Base-by-base conservation (phyloP, 78 protist species). In the Polysphondylium violaceum region DNA sequence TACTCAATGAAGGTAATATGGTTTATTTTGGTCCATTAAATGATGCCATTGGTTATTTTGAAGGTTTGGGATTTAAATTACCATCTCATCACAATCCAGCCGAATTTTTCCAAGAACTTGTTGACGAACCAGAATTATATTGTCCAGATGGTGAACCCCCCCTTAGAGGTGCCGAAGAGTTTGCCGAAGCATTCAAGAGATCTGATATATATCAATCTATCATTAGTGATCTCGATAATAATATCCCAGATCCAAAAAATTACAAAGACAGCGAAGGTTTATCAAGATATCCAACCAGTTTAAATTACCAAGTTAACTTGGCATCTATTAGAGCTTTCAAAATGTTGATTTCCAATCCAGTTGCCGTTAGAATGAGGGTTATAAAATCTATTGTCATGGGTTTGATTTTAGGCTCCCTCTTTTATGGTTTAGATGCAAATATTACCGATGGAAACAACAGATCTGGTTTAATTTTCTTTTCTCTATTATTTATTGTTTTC, bases 11-110 rank as follows among this genome's bases (percentile, higher is more conserved):
- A 36, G 93, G 93, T 38, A 67, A 87, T 8, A 76, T 76, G 73
- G 86, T 64, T 2, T 87, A 87, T 60, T 87, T 72, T 59, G 93
- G 93, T 21, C 93, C 93, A 55, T 67, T 67, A 60, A 23, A 14
- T 23, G 64, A 40, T 31, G 93, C 86, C 16, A 87, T 87, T 36
- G 43, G 27, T 0, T 77, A 87, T 47, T 87, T 87, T 69, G 87
- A 68, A 58, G 38, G 41, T 16, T 51, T 87, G 23, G 93, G 93
- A 40, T 87, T 76, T 65, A 51, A 72, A 43, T 64, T 72, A 58
- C 93, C 93, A 58, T 11, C 16, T 9, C 83, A 87, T 44, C 86
- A 87, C 60, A 87, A 87, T 71, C 93, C 93, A 67, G 93, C 93
- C 0, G 93, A 87, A 25, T 87, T 72, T 38, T 77, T 87, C 81